A percentile compares a stretch with the other conserved stretches of the same genome.
Conservation (phyloP, 371 early-diverging fungal species). For the Basidiobolus meristosporus region DNA sequence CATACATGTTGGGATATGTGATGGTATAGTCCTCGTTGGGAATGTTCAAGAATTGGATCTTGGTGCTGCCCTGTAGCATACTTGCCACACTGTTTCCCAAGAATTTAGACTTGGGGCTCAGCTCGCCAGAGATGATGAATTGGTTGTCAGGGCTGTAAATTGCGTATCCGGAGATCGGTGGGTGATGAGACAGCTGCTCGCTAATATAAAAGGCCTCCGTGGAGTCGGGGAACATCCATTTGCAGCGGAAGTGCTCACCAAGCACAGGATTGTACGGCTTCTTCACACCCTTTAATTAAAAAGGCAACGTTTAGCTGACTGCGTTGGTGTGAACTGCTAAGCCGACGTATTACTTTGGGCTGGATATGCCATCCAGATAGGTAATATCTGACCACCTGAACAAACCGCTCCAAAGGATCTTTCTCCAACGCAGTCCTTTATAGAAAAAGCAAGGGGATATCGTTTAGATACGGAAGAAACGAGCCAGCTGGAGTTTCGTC, state of each 20-base stretch:
- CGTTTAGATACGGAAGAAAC: not conserved
- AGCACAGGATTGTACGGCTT: slow-evolving; percentile 97
- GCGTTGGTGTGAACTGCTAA: not conserved
- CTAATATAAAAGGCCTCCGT: slow-evolving; percentile 65
- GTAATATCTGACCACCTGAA: slow-evolving; percentile 75
- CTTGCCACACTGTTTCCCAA: slow-evolving; percentile 86
- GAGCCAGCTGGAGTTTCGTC: slow-evolving; percentile 2
- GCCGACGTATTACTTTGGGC: slow-evolving; percentile 48
- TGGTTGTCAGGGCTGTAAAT: slow-evolving; percentile 62
- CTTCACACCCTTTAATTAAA: slow-evolving; percentile 60
- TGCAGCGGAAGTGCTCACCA: slow-evolving; percentile 81
- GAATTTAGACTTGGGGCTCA: slow-evolving; percentile 75
- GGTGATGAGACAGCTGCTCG: slow-evolving; percentile 96
- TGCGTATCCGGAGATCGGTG: slow-evolving; percentile 77
- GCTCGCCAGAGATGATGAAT: slow-evolving; percentile 60
- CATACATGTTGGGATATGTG: slow-evolving; percentile 83
- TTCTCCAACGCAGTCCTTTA: slow-evolving; percentile 27
- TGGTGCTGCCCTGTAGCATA: slow-evolving; percentile 61
- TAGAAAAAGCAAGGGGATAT: not conserved
- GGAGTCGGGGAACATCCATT: slow-evolving; percentile 47
- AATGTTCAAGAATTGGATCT: slow-evolving; percentile 32
- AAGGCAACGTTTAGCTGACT: not conserved
- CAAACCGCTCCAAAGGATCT: slow-evolving; percentile 71
- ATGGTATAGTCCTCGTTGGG: slow-evolving; percentile 59
- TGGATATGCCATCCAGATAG: slow-evolving; percentile 94